Conservation (phyloP, 2,329 filamentous ascomycete genomes). For the Claviceps sp. region DNA sequence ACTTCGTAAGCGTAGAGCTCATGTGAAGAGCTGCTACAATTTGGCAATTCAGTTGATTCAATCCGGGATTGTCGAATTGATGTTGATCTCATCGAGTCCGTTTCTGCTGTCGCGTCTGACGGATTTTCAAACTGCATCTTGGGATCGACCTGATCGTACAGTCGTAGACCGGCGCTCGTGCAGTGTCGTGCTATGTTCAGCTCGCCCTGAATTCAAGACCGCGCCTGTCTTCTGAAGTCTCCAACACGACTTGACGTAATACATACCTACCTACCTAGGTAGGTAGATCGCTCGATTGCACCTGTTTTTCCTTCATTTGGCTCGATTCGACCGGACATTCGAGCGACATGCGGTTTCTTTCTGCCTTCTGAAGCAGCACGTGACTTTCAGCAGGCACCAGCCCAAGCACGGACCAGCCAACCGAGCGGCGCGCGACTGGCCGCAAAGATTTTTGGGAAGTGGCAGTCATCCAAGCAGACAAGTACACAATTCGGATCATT, state of each 20-base stretch:
- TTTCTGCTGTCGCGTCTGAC: background rate
- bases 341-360: background rate
- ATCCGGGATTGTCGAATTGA: rapidly evolving
- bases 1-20: background rate
- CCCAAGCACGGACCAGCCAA: slow-evolving; percentile 3
- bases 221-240: too few relatives aligned
- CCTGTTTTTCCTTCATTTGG: slow-evolving; percentile 1
- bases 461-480: background rate
- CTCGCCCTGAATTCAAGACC: too few relatives aligned
- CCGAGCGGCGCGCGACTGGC: background rate
- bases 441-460: slow-evolving; percentile 6
- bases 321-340: background rate
- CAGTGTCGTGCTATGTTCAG: too few relatives aligned
- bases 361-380: background rate
- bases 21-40: background rate
- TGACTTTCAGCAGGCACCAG: background rate
- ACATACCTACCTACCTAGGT: too few relatives aligned
- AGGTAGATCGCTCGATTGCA: too few relatives aligned
- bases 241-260: too few relatives aligned
- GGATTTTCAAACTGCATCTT: too few relatives aligned
- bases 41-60: background rate
- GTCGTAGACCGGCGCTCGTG: too few relatives aligned
- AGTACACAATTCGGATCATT: slow-evolving; percentile 7
- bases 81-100: background rate
- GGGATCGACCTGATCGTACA: too few relatives aligned